Percentiles rank a stretch among this genome's conserved stretches.
phyloP scores from a whole-genome alignment of 1,139 yeast species.

The Candida labiduridarum region DNA sequence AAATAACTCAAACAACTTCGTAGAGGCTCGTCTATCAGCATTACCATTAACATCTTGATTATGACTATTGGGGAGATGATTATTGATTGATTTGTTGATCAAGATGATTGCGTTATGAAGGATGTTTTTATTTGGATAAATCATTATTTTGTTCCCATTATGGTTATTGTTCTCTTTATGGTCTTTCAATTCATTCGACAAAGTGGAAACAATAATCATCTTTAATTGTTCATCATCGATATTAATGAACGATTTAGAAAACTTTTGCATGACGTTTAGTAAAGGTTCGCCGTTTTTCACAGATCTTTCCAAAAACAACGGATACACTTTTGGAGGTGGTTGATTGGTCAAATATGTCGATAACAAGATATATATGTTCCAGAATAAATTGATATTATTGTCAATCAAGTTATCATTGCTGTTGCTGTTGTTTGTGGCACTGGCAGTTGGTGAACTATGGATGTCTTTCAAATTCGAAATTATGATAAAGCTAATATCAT shows the following conservation, averaged over 20 bases:
- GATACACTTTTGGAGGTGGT: slow-evolving; percentile 33
- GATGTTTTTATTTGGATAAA: slow-evolving; percentile 41
- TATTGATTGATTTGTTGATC: slow-evolving; percentile 44
- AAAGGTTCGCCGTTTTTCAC: slow-evolving; percentile 22
- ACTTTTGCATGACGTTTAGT: slow-evolving; percentile 25
- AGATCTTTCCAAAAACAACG: slow-evolving; percentile 32
- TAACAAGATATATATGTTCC: slow-evolving; percentile 46
- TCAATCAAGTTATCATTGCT: slow-evolving; percentile 24
- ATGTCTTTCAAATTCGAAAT: slow-evolving; percentile 26
- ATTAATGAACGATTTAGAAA: slow-evolving; percentile 29
- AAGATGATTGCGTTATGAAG: slow-evolving; percentile 52
- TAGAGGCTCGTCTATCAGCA: not conserved
- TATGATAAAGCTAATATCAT: slow-evolving; percentile 45
- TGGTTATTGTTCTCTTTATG: slow-evolving; percentile 24
- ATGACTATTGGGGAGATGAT: slow-evolving; percentile 14
- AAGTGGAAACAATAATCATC: slow-evolving; percentile 39
- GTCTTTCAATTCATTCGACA: slow-evolving; percentile 45
- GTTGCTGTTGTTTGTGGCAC: not conserved
- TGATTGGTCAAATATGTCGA: slow-evolving; percentile 39
- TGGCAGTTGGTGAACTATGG: slow-evolving; percentile 8
- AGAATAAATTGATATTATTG: slow-evolving; percentile 34
- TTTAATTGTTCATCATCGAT: slow-evolving; percentile 29
- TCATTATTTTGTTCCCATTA: slow-evolving; percentile 21
- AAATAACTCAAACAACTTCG: slow-evolving; percentile 35
- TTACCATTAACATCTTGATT: not conserved